Base-by-base conservation (phyloP, 257 asterid genomes). In the Cordia subcordata region DNA sequence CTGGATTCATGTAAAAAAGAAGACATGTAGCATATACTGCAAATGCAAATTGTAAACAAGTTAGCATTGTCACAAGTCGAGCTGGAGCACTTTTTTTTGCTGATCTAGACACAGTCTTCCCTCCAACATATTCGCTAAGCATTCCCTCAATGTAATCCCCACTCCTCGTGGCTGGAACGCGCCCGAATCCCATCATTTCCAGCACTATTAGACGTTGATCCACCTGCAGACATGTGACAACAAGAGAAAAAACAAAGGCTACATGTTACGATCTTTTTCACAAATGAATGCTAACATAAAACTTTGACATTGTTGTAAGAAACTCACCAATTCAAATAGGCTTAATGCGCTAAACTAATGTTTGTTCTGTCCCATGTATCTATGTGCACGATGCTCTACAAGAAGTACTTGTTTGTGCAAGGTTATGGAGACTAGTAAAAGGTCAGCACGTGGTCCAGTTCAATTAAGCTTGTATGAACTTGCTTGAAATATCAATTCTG, bases 21-120 rank as follows among this genome's bases (percentile, higher is more conserved):
- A 93, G 75, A 63, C 85, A 84, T 0, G 99, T 89, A 1, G 94
- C 99, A 63, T 93, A 93, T 20, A 86, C 69, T n/a, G 99, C 99
- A 35, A 93, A 93, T 1, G 80, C 77, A 55, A 93, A 84, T 19
- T 93, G 99, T 19, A 93, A 61, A 35, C 91, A 86, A 4, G 97
- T 93, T 11, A 93, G 60, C 15, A 84, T 39, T 0, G 87, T 79
- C 11, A 92, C 95, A 13, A 89, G 75, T 13, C 73, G 69, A 0
- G 83, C 17, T 0, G 97, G 67, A 0, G 80, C 59, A 23, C 72
- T 61, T 65, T 78, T 85, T 27, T 68, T 75, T 54, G 74, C 17
- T 27, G 4, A 27, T 27, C 35, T 27, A 1, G 6, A 1, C 6
- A 27, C n/a, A 50, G 70, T 79, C 63, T 57, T 5, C 55, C 84